Base-by-base conservation (phyloP, 768 basidiomycete genomes). In the Xerocomellus dryophilus region DNA sequence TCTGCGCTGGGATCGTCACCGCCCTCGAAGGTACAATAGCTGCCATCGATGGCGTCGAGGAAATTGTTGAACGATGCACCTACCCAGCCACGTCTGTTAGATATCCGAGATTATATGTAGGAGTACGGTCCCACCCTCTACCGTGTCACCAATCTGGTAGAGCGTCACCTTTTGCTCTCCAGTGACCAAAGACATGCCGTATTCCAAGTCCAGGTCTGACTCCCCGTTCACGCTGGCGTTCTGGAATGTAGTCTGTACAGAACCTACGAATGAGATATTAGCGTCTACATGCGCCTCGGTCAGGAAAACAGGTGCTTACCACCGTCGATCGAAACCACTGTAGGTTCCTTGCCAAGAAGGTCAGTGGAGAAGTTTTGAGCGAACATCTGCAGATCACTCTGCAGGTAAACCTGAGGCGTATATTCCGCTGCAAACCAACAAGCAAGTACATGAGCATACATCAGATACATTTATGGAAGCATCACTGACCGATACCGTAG, bases 11-110 rank as follows among this genome's bases (percentile, higher is more conserved):
- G 61, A 43, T 74, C 71, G 29, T 73, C 70, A 20, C 71, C 65
- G 0, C 74, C 73, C 27, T 72, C 67, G 35, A 69, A 74, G 8
- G 68, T 68, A 53, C 21, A 39, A 55, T 68, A 74, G 1, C 61
- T 62, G 15, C 58, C 73, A 39, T 75, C 74, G 32, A 74, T 50
- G 17, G 73, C 73, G 12, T 74, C 73, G n/a, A 74, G 69, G 60
- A 70, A 67, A 47, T 73, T 73, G 50, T 72, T 72, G 57, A 73
- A 72, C 5, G 73, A 73, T 43, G 63, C 68, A 47, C 64, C 66
- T 71, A 25, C 7, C 27, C n/a, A 18, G 27, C 20, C 20, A 42
- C n/a, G 25, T 38, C 18, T 14, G 40, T 58, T 15, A 58, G 29
- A 23, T 15, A 6, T 12, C 25, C 2, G 2, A 15, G 9, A 31